phyloP scores from a whole-genome alignment of 116 monocot species.

The Iris pallida region DNA sequence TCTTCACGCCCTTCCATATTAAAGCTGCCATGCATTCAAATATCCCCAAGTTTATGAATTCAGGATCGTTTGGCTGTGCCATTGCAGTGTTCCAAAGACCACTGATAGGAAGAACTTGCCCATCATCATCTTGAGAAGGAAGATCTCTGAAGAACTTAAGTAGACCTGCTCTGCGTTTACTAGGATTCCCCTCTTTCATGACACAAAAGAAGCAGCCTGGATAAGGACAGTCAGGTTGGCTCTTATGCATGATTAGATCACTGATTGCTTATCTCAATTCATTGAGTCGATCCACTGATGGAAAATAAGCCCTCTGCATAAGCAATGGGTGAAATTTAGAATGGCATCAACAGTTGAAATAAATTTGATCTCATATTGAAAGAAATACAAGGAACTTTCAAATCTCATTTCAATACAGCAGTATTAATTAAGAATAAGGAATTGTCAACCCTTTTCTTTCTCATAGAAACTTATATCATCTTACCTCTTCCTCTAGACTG shows the following conservation, averaged over 20 bases:
- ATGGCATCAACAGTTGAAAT: too few species aligned
- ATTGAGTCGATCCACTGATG: not conserved
- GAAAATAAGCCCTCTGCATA: too few species aligned
- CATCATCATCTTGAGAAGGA: slow-evolving; percentile 92
- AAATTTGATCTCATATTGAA: too few species aligned
- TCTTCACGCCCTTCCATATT: slow-evolving; percentile 94
- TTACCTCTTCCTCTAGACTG: too few species aligned
- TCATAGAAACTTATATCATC: too few species aligned
- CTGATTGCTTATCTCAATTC: not conserved
- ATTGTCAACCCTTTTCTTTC: too few species aligned
- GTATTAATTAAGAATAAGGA: too few species aligned
- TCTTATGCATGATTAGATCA: slow-evolving; percentile 54
- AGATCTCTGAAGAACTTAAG: slow-evolving; percentile 93
- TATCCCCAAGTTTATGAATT: slow-evolving; percentile 91
- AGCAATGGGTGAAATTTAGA: too few species aligned
- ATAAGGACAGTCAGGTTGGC: slow-evolving; percentile 75
- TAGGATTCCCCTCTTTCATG: slow-evolving; percentile 81
- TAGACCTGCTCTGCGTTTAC: slow-evolving; percentile 75
- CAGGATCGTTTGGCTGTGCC: slow-evolving; percentile 97
- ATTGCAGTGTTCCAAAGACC: slow-evolving; percentile 99
- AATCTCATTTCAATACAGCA: too few species aligned
- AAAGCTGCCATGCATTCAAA: slow-evolving; percentile 96
- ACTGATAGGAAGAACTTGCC: slow-evolving; percentile 94
- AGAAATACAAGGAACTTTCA: too few species aligned
- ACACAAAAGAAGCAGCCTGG: slow-evolving; percentile 99